Base-by-base conservation (phyloP, 805 yeast genomes). In the Clavispora carvajalis region DNA sequence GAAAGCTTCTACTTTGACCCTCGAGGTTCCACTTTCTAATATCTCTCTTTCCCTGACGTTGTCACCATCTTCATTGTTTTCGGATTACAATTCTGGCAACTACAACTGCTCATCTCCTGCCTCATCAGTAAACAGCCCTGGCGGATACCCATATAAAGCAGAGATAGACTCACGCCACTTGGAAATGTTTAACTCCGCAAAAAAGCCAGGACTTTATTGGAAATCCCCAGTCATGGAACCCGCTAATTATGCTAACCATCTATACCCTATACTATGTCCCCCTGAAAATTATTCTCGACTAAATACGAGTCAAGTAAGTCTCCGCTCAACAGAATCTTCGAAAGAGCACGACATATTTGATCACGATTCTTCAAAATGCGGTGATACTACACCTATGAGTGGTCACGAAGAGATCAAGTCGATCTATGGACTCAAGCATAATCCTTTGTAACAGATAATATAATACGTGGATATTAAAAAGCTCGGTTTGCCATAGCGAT, bases 371-470 rank as follows among this genome's bases (percentile, higher is more conserved):
- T 47, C 57, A 16, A 45, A 44, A 34, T 39, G 47, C 33, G 61
- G 59, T 3, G 52, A 54, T 10, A 45, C 53, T 7, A 63, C 70
- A 25, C 71, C 71, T n/a, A 45, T 54, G 18, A 61, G 65, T 40
- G 64, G 58, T 36, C 60, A 52, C 38, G 63, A 59, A 22, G 26
- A 33, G 34, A 16, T 34, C 15, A 39, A 43, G 11, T 11, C 33
- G 25, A 22, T 40, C 15, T 28, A 29, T 26, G 41, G 37, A 28
- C 12, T 25, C 5, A 34, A 34, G 12, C 22, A 30, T 9, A 12
- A 18, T 10, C 30, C 30, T 12, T 15, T 16, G 28, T 34, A 30
- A 24, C 16, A 16, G 16, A 3, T 25, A 7, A n/a, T 11, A n/a
- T n/a, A n/a, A n/a, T n/a, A n/a, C n/a, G n/a, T n/a, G n/a, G n/a